Evolutionary conservation across 148 eudicot genomes (phyloP).

Genomic region (Dysphania ambrosioides): DNA sequence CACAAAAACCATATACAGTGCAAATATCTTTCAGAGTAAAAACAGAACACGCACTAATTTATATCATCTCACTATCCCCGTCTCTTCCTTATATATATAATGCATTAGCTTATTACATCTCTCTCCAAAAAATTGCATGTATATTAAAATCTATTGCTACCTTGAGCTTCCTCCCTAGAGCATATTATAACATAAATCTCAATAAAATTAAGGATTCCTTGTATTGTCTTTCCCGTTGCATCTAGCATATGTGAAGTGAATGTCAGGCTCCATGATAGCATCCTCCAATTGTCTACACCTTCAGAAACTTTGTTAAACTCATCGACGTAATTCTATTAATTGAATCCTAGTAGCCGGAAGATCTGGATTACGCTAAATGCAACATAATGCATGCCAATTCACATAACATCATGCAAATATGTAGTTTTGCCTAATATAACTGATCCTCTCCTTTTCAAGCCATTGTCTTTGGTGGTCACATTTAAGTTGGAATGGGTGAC

Average conservation of each 20-base stretch:
- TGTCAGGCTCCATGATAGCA: not conserved
- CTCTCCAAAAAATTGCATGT: no score
- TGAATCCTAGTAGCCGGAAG: not conserved
- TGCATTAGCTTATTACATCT: no score
- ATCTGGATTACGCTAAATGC: not conserved
- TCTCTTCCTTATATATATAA: no score
- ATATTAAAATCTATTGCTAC: no score
- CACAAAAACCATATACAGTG: not conserved
- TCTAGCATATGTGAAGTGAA: not conserved
- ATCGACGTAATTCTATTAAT: no score
- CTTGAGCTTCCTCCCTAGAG: not conserved
- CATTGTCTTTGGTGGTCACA: not conserved
- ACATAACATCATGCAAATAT: not conserved
- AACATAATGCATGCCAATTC: not conserved
- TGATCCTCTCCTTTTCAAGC: not conserved
- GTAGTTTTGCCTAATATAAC: not conserved
- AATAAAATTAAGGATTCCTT: not conserved
- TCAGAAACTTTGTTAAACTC: not conserved
- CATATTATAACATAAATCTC: not conserved
- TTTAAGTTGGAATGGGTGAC: not conserved
- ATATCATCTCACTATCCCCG: no score
- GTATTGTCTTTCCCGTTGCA: no score
- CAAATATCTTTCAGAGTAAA: no score
- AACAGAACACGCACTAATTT: no score
- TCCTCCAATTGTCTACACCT: not conserved